A percentile compares a stretch with the other conserved stretches of the same genome.
phyloP scores from a whole-genome alignment of 345 rosid genomes.

The Erysimum cheiranthoides region DNA sequence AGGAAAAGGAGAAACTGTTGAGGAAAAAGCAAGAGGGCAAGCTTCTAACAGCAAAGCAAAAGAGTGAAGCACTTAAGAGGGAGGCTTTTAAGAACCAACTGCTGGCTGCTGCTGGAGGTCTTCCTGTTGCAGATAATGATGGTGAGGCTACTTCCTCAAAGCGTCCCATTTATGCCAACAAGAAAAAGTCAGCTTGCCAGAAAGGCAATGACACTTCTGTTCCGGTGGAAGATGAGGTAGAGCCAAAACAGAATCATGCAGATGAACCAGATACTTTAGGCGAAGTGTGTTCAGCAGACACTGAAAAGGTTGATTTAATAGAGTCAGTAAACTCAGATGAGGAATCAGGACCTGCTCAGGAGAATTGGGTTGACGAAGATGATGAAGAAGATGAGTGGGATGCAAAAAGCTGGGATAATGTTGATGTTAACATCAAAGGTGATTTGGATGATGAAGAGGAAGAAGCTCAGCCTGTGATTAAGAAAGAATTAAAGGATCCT shows the following conservation, averaged over 20 bases:
- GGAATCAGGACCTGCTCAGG: conserved; percentile 55
- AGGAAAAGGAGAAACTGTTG: conserved; percentile 81
- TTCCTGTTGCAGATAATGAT: conserved; percentile 61
- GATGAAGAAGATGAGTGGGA: conserved; percentile 92
- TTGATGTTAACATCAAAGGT: conserved; percentile 74
- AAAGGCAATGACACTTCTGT: conserved; percentile 62
- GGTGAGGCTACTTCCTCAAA: conserved; percentile 55
- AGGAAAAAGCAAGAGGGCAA: conserved; percentile 93
- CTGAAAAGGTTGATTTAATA: conserved; percentile 55
- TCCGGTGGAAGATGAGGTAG: conserved; percentile 56
- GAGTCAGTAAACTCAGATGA: conserved; percentile 54
- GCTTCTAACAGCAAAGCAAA: conserved; percentile 87
- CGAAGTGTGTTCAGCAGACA: conserved; percentile 55
- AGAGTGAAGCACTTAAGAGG: conserved; percentile 80
- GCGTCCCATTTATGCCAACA: conserved; percentile 80
- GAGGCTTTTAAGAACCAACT: conserved; percentile 91
- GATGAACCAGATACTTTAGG: conserved; percentile 48
- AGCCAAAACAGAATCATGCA: conserved; percentile 52
- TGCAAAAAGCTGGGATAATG: conserved; percentile 96
- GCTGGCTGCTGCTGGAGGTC: conserved; percentile 60
- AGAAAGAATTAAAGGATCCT: conserved; percentile 57
- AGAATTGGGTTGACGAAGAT: conserved; percentile 70
- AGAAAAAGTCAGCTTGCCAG: conserved; percentile 71
- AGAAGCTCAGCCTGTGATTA: conserved; percentile 59
- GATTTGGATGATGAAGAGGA: conserved; percentile 92